These are phyloP conservation scores for Kregervanrija delftensis DNA, from an alignment of 805 yeast genomes.

Conservation along the genomic window DNA sequence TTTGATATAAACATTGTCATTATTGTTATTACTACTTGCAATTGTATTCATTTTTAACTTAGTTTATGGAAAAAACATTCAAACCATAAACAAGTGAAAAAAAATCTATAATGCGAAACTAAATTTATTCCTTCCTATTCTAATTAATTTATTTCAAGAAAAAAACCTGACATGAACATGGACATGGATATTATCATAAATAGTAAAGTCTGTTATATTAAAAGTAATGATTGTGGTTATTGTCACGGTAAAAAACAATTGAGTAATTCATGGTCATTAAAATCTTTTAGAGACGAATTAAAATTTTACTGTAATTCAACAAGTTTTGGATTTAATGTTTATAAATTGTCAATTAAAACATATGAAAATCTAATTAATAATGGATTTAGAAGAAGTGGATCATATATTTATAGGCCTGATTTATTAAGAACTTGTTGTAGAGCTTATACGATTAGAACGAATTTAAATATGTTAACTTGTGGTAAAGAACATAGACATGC, in stretches of 20 bases:
- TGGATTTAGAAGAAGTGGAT: conserved; percentile 79
- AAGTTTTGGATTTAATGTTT: conserved; percentile 19
- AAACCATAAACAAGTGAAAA: no score
- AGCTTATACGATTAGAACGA: conserved; percentile 69
- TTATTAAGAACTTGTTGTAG: conserved; percentile 69
- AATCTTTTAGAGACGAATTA: conserved; percentile 6
- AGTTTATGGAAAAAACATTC: no score
- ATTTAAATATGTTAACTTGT: conserved; percentile 31
- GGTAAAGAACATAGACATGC: conserved; percentile 60
- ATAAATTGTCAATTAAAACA: conserved; percentile 30
- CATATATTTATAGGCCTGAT: conserved; percentile 52
- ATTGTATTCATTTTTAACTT: no score
- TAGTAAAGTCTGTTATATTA: conserved; percentile 26
- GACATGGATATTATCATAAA: conserved; percentile 12
- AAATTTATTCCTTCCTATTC: no score
- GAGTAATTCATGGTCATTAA: conserved; percentile 26
- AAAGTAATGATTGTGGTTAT: conserved; percentile 61
- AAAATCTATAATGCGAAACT: no score
- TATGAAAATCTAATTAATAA: conserved; percentile 63
- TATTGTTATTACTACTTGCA: no score
- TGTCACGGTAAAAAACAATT: conserved; percentile 43
- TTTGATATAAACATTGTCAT: no score
- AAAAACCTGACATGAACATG: background rate
- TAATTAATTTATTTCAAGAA: no score
- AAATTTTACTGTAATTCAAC: conserved; percentile 19